Evolutionary conservation across 345 rosid species (phyloP).

Genomic region (Combretum micranthum): DNA sequence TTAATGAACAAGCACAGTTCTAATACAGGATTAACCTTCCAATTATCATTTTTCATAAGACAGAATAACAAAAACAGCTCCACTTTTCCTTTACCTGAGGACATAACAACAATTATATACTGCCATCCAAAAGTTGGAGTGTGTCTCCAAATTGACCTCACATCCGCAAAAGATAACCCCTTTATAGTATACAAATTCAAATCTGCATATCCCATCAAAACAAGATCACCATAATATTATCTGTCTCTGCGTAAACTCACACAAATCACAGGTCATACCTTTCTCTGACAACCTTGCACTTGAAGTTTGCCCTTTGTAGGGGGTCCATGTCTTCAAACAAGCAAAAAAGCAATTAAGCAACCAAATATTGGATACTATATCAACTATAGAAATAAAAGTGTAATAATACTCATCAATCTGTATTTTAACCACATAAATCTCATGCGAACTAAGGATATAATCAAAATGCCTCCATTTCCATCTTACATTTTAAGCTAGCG

Average conservation of each 20-base stretch:
- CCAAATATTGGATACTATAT: neutral
- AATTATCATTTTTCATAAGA: neutral
- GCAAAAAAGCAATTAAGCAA: neutral
- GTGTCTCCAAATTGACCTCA: slow-evolving; percentile 76
- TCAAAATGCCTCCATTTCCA: too few relatives aligned
- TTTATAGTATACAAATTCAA: slow-evolving; percentile 82
- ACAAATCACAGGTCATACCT: slow-evolving; percentile 35
- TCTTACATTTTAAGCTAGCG: too few relatives aligned
- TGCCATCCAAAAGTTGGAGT: slow-evolving; percentile 98
- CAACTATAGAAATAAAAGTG: neutral
- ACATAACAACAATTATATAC: slow-evolving; percentile 74
- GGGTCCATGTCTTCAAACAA: slow-evolving; percentile 75
- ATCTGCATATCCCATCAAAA: slow-evolving; percentile 34
- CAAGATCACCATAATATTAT: neutral
- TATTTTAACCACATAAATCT: too few relatives aligned
- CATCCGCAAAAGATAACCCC: slow-evolving; percentile 68
- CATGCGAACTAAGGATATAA: too few relatives aligned
- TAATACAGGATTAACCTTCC: neutral
- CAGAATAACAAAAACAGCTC: neutral
- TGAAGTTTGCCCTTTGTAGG: slow-evolving; percentile 71
- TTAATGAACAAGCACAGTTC: neutral
- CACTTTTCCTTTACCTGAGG: slow-evolving; percentile 51
- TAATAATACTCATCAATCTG: too few relatives aligned
- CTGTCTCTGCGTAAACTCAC: neutral
- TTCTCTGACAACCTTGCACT: slow-evolving; percentile 67